These are phyloP conservation scores for Cucurbita moschata DNA, from an alignment of 306 rosid species.

Conservation along the genomic window DNA sequence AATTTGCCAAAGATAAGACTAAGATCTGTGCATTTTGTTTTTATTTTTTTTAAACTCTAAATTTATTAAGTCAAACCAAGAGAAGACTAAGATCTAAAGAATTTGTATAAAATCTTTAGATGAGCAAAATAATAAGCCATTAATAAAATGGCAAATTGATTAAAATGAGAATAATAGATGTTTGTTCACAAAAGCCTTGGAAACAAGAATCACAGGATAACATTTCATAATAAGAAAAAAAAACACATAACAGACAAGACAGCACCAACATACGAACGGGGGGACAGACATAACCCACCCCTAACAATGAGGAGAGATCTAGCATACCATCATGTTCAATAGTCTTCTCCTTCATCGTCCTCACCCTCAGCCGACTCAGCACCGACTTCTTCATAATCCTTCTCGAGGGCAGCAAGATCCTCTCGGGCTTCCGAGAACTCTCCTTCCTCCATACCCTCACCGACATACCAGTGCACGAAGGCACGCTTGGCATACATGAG, in stretches of 20 bases:
- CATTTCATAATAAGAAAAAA: neutral
- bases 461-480: slow-evolving; percentile 79
- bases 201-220: neutral
- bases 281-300: no score
- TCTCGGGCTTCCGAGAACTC: slow-evolving; percentile 81
- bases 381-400: slow-evolving; percentile 73
- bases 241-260: neutral
- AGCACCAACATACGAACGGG: neutral
- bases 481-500: slow-evolving; percentile 83
- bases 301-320: neutral
- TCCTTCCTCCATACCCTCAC: slow-evolving; percentile 86
- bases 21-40: no score
- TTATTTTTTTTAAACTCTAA: no score
- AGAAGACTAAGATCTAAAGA: no score
- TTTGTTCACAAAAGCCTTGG: neutral
- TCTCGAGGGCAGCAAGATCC: slow-evolving; percentile 72
- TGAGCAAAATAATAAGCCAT: neutral
- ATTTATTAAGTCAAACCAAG: no score
- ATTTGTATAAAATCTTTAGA: no score
- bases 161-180: neutral
- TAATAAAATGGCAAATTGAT: neutral
- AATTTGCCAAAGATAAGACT: no score
- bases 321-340: slow-evolving; percentile 7
- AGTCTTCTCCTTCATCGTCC: slow-evolving; percentile 54
- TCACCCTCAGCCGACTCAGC: slow-evolving; percentile 59